Evolutionary conservation across 768 basidiomycete species (phyloP), one percentile per base, ranked within the genome.

Genomic region (Tricholoma hemisulphureum): DNA sequence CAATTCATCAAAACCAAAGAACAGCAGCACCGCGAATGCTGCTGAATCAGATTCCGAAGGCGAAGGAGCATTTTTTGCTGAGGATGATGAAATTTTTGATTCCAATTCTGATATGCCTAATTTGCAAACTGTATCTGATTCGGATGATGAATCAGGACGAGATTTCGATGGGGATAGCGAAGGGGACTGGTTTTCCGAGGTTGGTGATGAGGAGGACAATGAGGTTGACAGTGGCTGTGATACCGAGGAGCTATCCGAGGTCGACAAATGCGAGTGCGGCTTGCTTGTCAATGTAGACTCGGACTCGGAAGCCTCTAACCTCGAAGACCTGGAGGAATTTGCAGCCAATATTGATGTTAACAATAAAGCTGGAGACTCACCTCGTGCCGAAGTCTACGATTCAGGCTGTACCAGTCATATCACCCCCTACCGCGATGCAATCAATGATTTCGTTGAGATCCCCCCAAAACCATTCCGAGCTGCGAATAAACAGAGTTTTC

Each of bases 401-500:
- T 76, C 72, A 6, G 71, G 75, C 1, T 58, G 60, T 28, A 70
- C 68, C 1, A 48, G 54, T 18, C 73, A 75, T 59, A 69, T 75
- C 6, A 65, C 68, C 1, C 73, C 70, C 1, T 69, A 69, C 53
- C 63, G 57, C 11, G 56, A 69, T 29, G 52, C 63, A 18, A 64
- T 74, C 56, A 37, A 57, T 6, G 69, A 64, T 28, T 68, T 68
- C 56, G 43, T 41, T 9, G 51, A 57, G 14, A 73, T 67, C 9
- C 18, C 66, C n/a, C 70, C 69, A 1, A 58, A 65, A 13, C 24
- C 61, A 16, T 65, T 75, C 39, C 56, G 54, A 11, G 71, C 70
- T 63, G 73, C 72, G 9, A 75, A 74, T 53, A 67, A 71, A 28
- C 54, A 70, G 21, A 48, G 37, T 2, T 77, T 77, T 58, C 64